Percentiles rank a stretch among this genome's conserved stretches.
phyloP scores from a whole-genome alignment of 129 eudicot genomes.

The Artemisia annua region DNA sequence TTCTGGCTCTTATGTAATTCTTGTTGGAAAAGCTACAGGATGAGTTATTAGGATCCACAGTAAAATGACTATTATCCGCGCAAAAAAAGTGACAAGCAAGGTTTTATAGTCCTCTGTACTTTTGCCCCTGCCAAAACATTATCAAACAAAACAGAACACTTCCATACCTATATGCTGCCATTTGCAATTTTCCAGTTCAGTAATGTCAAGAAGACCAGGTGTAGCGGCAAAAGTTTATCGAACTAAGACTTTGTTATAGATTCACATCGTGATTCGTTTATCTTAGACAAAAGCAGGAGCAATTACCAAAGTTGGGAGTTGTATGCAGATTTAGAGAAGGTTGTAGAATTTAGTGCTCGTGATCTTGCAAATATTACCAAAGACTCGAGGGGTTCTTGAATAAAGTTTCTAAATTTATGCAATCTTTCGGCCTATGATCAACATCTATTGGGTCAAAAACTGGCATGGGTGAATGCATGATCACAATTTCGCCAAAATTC shows the following conservation, averaged over 20 bases:
- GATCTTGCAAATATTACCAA: constrained; percentile 6
- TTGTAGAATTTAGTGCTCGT: not conserved
- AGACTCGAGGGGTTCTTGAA: not conserved
- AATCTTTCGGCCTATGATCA: not conserved
- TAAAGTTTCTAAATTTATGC: constrained; percentile 6
- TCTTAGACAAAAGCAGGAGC: not conserved
- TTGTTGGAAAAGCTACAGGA: too few relatives aligned
- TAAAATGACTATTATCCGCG: constrained; percentile 21
- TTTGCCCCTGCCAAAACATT: constrained; percentile 13
- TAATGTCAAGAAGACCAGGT: too few relatives aligned
- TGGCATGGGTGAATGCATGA: not conserved
- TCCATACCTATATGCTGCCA: not conserved
- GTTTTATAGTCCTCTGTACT: not conserved
- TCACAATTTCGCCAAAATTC: not conserved
- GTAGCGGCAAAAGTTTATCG: too few relatives aligned
- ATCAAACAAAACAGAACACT: constrained; percentile 17
- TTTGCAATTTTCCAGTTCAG: constrained; percentile 10
- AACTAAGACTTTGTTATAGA: too few relatives aligned
- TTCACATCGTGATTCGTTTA: not conserved
- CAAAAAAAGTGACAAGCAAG: not conserved
- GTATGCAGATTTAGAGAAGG: not conserved
- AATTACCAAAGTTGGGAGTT: not conserved
- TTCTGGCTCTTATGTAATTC: not conserved
- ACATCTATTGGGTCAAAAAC: too few relatives aligned
- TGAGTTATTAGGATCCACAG: not conserved